These are phyloP conservation scores for Plasmodium inui DNA, from an alignment of 169 alveolate species.

Conservation along the genomic window DNA sequence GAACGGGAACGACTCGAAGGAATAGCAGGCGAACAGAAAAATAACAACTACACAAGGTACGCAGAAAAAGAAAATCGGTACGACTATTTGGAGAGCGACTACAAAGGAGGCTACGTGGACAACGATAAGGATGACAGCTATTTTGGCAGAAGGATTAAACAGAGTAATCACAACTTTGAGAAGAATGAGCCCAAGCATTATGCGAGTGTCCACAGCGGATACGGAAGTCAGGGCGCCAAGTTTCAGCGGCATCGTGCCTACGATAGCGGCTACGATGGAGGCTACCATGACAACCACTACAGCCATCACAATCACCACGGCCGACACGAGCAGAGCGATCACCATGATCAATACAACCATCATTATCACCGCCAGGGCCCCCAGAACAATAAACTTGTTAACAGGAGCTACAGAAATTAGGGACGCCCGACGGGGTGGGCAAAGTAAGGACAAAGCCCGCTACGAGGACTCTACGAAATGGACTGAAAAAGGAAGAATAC, in stretches of 20 bases:
- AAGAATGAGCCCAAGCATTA: background rate
- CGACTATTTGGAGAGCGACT: background rate
- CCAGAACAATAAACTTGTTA: conserved; percentile 18
- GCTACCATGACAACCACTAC: background rate
- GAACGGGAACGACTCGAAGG: background rate
- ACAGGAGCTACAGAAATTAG: conserved; percentile 15
- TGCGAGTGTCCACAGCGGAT: background rate
- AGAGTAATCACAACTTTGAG: background rate
- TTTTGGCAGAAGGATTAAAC: background rate
- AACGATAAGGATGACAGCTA: conserved; percentile 8
- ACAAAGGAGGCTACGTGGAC: background rate
- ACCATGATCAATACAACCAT: background rate
- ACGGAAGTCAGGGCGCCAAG: background rate
- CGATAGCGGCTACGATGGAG: background rate
- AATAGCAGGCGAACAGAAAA: background rate
- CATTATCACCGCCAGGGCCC: background rate
- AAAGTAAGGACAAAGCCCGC: too few relatives aligned
- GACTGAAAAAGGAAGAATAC: too few relatives aligned
- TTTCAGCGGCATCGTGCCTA: background rate
- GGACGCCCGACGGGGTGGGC: background rate
- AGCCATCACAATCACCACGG: background rate
- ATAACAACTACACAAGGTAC: background rate
- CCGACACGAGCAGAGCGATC: too few relatives aligned
- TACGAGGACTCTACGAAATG: too few relatives aligned
- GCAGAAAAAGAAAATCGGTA: background rate